Base-by-base conservation (phyloP, 2,329 filamentous ascomycete genomes). In the Cadophora gregata region DNA sequence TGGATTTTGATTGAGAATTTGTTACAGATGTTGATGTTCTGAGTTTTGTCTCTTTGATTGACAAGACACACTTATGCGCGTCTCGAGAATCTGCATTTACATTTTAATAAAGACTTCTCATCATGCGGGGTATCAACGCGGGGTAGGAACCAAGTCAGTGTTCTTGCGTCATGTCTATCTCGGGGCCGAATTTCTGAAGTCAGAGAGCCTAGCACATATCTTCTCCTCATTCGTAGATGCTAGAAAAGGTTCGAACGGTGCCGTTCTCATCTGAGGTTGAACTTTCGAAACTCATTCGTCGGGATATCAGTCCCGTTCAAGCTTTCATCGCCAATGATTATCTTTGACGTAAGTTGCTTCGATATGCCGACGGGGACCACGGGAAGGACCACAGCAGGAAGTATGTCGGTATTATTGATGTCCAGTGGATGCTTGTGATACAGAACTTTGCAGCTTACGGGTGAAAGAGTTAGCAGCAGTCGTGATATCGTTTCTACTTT, bases 151-250 rank as follows among this genome's bases (percentile, higher is more conserved):
- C 33, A 36, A 45, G 2, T 45, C 38, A 16, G 38, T 53, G 1
- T n/a, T 53, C 25, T 53, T 31, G 50, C 14, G 25, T 53, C 50
- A 31, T 53, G 4, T 16, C 24, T 5, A 5, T 29, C 25, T 31
- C 50, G 50, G 14, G 50, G 25, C 50, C 50, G 50, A 53, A 53
- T n/a, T 31, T 25, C 27, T 53, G 25, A 19, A 31, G 50, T n/a
- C 14, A 31, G 42, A 21, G 31, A 53, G 25, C 1, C 16, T n/a
- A n/a, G 14, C 16, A 19, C 50, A n/a, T n/a, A 31, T 53, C 50
- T 7, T 53, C 42, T 31, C 27, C 12, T 5, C 3, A 53, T 31
- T 7, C 31, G 27, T 16, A 31, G 16, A 31, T 31, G 25, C 25
- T 29, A 31, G 25, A 31, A 9, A 16, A n/a, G 19, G n/a, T 31